phyloP scores from a whole-genome alignment of 805 yeast species.

The Candida fluviatilis region DNA sequence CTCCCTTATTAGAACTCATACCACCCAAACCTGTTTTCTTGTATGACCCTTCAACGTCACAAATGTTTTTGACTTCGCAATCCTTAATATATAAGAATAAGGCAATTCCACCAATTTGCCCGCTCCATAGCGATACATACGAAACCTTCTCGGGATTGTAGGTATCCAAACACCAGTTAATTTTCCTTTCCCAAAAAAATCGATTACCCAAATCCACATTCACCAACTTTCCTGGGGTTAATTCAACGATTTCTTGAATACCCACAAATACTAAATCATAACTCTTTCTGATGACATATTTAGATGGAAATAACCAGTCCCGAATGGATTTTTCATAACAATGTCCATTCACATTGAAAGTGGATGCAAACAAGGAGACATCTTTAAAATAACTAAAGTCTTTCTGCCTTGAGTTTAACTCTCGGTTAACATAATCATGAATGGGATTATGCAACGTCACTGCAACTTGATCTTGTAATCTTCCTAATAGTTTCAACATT shows the following conservation, averaged over 20 bases:
- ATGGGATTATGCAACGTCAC: constrained; percentile 49
- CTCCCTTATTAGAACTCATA: constrained; percentile 79
- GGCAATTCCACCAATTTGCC: constrained; percentile 83
- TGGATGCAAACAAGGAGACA: constrained; percentile 42
- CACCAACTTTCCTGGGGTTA: constrained; percentile 79
- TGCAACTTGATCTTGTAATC: constrained; percentile 41
- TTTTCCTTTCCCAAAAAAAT: constrained; percentile 60
- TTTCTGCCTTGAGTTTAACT: constrained; percentile 33
- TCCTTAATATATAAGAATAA: constrained; percentile 64
- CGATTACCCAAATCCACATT: constrained; percentile 65
- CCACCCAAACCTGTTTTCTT: constrained; percentile 96
- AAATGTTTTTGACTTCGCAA: constrained; percentile 46
- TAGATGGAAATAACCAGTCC: constrained; percentile 44
- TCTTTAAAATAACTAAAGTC: constrained; percentile 40
- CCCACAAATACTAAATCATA: constrained; percentile 81
- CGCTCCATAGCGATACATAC: constrained; percentile 63
- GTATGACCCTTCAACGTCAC: constrained; percentile 62
- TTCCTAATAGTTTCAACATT: constrained; percentile 46
- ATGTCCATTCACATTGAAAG: constrained; percentile 55
- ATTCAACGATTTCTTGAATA: constrained; percentile 78
- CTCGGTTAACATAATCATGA: constrained; percentile 46
- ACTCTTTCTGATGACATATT: constrained; percentile 12
- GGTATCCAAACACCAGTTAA: constrained; percentile 44
- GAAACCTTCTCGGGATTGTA: constrained; percentile 31
- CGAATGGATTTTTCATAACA: constrained; percentile 37